phyloP scores from a whole-genome alignment of 164 flowering plant species.

The Vitis vinifera region DNA sequence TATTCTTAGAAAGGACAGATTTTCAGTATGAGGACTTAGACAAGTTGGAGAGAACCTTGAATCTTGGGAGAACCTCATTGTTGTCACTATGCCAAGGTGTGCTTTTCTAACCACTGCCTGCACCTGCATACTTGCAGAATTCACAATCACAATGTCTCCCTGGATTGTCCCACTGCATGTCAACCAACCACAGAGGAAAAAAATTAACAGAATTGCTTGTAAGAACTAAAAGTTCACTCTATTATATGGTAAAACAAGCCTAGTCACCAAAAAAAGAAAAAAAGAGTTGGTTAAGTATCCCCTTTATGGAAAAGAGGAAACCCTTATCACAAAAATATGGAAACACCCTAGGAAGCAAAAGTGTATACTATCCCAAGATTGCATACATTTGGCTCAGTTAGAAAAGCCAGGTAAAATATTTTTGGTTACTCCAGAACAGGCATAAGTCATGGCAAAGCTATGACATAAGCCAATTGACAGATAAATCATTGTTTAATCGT shows the following conservation, averaged over 20 bases:
- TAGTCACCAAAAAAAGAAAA: background rate
- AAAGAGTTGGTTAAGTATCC: background rate
- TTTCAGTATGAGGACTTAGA: background rate
- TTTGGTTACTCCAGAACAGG: no score
- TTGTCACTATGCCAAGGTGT: constrained; percentile 77
- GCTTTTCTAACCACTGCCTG: constrained; percentile 55
- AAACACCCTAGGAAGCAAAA: background rate
- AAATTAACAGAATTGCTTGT: background rate
- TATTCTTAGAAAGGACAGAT: background rate
- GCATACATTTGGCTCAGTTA: background rate
- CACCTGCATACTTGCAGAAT: constrained; percentile 49
- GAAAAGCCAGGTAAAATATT: no score
- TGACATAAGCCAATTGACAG: background rate
- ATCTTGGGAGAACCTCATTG: constrained; percentile 70
- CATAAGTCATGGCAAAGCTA: background rate
- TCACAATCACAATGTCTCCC: constrained; percentile 64
- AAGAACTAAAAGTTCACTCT: background rate
- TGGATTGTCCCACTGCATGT: constrained; percentile 71
- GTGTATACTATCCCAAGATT: background rate
- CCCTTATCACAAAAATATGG: background rate
- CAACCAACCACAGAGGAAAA: constrained; percentile 10
- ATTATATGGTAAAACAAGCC: no score
- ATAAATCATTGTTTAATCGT: background rate
- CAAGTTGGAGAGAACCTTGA: constrained; percentile 50
- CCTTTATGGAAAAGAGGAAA: background rate